These are phyloP conservation scores for Ophiostoma triangulosporum DNA, from an alignment of 2,329 filamentous ascomycete genomes.

Conservation along the genomic window DNA sequence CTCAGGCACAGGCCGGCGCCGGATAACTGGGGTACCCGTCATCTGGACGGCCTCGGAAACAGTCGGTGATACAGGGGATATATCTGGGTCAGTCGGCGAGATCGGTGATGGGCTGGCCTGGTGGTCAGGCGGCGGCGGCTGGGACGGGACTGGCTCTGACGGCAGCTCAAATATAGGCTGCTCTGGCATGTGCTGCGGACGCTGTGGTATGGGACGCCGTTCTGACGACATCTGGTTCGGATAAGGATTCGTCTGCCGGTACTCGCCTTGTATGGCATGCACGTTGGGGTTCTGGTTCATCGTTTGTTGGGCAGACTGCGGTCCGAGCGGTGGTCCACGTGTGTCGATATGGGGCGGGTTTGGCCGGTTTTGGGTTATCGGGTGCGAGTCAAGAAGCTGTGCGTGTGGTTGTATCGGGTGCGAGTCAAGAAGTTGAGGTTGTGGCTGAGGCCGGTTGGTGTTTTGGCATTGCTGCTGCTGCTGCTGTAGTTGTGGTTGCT, in stretches of 20 bases:
- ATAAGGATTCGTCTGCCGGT: neutral
- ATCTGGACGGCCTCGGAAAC: neutral
- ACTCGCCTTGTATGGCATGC: neutral
- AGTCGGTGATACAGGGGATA: neutral
- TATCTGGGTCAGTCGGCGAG: neutral
- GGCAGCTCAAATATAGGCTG: slow-evolving; percentile 4
- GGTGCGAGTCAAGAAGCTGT: neutral
- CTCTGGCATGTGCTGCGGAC: neutral
- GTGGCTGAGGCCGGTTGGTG: neutral
- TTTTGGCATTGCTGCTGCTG: slow-evolving; percentile 6
- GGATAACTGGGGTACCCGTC: slow-evolving; percentile 4
- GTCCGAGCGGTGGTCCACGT: neutral
- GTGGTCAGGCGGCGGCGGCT: neutral
- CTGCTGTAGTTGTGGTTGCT: slow-evolving; percentile 2
- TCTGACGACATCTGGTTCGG: neutral
- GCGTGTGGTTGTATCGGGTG: neutral
- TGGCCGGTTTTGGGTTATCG: neutral
- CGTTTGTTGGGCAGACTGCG: neutral
- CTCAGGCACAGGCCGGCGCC: slow-evolving; percentile 7
- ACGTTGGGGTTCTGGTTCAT: neutral
- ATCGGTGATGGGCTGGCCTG: neutral
- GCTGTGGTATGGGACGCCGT: neutral
- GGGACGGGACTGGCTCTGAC: neutral
- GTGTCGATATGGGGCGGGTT: neutral
- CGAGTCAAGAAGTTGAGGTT: neutral